Evolutionary conservation across 495 filamentous ascomycete species (phyloP), one percentile per base, ranked within the genome.

Genomic region (Talaromyces trachyspermus): DNA sequence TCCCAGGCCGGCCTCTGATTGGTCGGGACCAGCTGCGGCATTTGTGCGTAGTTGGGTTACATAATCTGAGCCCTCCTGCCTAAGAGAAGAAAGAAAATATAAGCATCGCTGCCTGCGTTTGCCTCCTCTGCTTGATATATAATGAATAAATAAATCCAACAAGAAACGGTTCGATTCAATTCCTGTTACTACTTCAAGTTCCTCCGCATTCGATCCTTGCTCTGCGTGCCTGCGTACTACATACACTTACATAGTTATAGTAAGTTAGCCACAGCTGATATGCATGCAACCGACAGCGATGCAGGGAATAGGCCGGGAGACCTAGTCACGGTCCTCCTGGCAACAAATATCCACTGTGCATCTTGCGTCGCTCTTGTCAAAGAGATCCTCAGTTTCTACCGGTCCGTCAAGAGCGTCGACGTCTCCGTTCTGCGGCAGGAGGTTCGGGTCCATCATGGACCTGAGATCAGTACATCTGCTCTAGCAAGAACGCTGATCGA

Each of bases 331-430:
- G 64, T 63, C 8, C 64, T 74, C 33, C 65, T 72, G 30, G 65
- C 75, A 40, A 66, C 64, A 50, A 77, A 77, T 43, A 64, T 77
- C 14, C 72, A 76, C 48, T 77, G 74, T 53, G 62, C 72, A 11
- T 77, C 74, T n/a, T 77, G 74, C 47, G 65, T 76, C 12, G 57
- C 70, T 23, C 70, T 72, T 49, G 64, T 77, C 46, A 63, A 60
- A 8, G 64, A 66, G 40, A 55, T 71, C 5, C 59, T 77, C 1
- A 59, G 56, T 1, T 57, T 58, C 20, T 60, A 68, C 12, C 48
- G 55, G 3, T 57, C 62, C 1, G 56, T 75, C 39, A 42, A 47
- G 10, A 50, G 61, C 15, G 58, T 76, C 38, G 66, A 70, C 35
- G 67, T 72, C 41, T 69, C 62, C n/a, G 66, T 74, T 20, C 52